Conservation (phyloP, 2,329 filamentous ascomycete species). For the Colletotrichum spinosum region DNA sequence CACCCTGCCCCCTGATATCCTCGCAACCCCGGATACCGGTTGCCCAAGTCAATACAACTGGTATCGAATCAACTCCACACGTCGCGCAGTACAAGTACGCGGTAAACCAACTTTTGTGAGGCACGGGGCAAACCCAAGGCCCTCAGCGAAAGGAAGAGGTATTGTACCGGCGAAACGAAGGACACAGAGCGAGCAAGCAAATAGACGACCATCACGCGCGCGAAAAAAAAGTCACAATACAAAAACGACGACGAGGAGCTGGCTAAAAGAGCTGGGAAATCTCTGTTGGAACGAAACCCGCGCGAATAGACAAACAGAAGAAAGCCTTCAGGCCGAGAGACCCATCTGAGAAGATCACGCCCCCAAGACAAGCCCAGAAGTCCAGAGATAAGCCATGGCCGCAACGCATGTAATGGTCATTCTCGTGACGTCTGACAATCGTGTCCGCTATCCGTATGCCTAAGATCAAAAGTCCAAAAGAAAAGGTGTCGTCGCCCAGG, state of each 20-base stretch:
- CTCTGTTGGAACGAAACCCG: constrained; percentile 34
- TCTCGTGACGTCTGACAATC: constrained; percentile 37
- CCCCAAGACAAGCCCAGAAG: constrained; percentile 32
- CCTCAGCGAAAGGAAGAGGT: constrained; percentile 16
- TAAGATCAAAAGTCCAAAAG: constrained; percentile 39
- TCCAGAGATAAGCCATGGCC: constrained; percentile 29
- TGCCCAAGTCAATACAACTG: background rate
- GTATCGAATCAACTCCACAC: background rate
- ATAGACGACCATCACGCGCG: constrained; percentile 24
- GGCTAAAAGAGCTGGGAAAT: constrained; percentile 36
- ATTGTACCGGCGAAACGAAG: constrained; percentile 13
- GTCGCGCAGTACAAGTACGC: background rate
- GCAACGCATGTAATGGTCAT: constrained; percentile 35
- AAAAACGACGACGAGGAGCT: constrained; percentile 29
- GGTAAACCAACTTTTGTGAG: background rate
- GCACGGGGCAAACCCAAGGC: background rate
- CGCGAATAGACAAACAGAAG: constrained; percentile 36
- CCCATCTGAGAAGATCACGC: constrained; percentile 30
- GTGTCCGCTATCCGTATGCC: constrained; percentile 38
- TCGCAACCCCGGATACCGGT: background rate
- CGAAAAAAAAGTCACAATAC: constrained; percentile 30
- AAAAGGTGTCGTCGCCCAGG: constrained; percentile 36
- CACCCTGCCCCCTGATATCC: background rate
- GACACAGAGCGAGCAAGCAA: constrained; percentile 7
- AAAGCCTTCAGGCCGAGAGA: constrained; percentile 24